Conservation (phyloP, 83 land plant genomes). For the Thuja plicata region DNA sequence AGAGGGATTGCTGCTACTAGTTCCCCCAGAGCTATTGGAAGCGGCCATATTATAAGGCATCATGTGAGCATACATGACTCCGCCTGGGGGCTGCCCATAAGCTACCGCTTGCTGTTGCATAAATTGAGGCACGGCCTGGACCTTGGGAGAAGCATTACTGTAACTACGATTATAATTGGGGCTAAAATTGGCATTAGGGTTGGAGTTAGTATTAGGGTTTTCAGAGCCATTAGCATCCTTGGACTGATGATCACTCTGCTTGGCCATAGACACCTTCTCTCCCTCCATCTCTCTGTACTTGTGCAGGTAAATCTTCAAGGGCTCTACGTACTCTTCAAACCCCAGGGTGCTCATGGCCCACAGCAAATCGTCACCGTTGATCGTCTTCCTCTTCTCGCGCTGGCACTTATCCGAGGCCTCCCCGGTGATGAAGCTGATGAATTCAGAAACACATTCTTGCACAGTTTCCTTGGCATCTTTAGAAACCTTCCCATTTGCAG, state of each 20-base stretch:
- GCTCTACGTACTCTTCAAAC: slow-evolving; percentile 21
- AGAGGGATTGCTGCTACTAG: background rate
- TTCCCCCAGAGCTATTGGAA: slow-evolving; percentile 2
- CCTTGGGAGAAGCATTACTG: background rate
- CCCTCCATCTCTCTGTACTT: slow-evolving; percentile 25
- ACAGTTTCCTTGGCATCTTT: slow-evolving; percentile 31
- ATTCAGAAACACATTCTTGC: slow-evolving; percentile 29
- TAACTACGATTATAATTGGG: background rate
- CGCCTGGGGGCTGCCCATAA: slow-evolving; percentile 12
- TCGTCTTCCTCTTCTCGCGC: slow-evolving; percentile 30
- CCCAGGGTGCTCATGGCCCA: slow-evolving; percentile 33
- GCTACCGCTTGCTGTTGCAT: slow-evolving; percentile 13
- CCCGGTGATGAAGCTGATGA: slow-evolving; percentile 30
- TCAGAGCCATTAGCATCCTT: slow-evolving; percentile 14
- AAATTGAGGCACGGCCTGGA: background rate
- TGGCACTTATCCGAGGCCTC: slow-evolving; percentile 34
- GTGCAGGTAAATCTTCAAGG: slow-evolving; percentile 22
- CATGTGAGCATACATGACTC: slow-evolving; percentile 4
- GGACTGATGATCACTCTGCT: background rate
- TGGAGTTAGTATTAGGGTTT: slow-evolving; percentile 10
- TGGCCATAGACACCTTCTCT: slow-evolving; percentile 18
- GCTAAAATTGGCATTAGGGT: slow-evolving; percentile 8
- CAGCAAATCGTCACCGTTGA: slow-evolving; percentile 27
- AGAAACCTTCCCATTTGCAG: slow-evolving; percentile 25
- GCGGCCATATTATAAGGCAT: slow-evolving; percentile 9